phyloP scores from a whole-genome alignment of 2,329 filamentous ascomycete species.

The Fusarium ramigenum region DNA sequence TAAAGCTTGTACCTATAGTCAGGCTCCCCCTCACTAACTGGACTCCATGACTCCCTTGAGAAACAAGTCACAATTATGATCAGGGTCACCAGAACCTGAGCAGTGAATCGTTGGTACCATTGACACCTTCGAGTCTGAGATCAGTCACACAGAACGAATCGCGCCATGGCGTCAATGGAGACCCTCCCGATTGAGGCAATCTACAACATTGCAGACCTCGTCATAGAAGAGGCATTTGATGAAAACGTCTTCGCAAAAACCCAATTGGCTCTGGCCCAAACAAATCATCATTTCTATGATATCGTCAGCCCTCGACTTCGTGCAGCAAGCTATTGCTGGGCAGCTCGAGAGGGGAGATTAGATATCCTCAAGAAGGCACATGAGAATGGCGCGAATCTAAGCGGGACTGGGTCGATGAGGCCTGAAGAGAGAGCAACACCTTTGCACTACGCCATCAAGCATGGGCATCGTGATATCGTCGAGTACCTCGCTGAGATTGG shows the following conservation, averaged over 20 bases:
- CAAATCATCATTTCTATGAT: slow-evolving; percentile 1
- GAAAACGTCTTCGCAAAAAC: neutral
- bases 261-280: slow-evolving; percentile 2
- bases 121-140: neutral
- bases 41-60: neutral
- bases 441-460: slow-evolving; percentile 14
- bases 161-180: slow-evolving; percentile 1
- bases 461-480: slow-evolving; percentile 13
- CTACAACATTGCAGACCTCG: neutral
- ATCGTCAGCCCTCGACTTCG: slow-evolving; percentile 12
- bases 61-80: neutral
- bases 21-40: neutral
- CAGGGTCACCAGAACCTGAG: neutral
- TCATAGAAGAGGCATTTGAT: neutral
- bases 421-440: neutral
- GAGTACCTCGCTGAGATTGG: slow-evolving; percentile 17
- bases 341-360: slow-evolving; percentile 4
- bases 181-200: neutral
- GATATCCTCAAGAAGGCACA: slow-evolving; percentile 11
- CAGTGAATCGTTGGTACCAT: neutral
- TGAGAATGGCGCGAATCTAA: slow-evolving; percentile 3
- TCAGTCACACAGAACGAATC: neutral
- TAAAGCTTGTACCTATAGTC: neutral
- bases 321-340: slow-evolving; percentile 5
- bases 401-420: neutral